These are phyloP conservation scores for Prunella vulgaris DNA, from an alignment of 257 asterid species.

Conservation along the genomic window DNA sequence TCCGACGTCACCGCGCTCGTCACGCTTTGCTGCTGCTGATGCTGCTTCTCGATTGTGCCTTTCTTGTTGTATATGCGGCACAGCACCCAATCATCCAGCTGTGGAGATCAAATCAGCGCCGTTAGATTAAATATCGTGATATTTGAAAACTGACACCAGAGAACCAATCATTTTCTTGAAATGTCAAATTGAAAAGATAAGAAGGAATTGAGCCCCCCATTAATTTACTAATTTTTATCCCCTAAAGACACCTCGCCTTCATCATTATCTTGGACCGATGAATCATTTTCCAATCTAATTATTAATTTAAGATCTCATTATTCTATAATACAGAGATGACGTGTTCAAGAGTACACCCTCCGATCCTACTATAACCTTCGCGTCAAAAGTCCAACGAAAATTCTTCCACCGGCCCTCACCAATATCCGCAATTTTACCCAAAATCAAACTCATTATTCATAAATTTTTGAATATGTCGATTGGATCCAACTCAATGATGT, in stretches of 20 bases:
- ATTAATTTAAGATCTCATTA: neutral
- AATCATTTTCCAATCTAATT: too few relatives aligned
- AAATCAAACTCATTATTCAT: too few relatives aligned
- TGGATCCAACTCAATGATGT: too few relatives aligned
- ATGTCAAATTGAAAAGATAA: constrained; percentile 18
- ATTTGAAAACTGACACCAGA: neutral
- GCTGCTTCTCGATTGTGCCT: constrained; percentile 53
- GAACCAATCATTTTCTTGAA: constrained; percentile 18
- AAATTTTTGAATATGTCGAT: too few relatives aligned
- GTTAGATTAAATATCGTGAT: constrained; percentile 7
- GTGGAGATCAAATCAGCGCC: constrained; percentile 23
- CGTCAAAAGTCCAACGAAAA: too few relatives aligned
- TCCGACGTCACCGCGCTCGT: constrained; percentile 30
- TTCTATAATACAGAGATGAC: too few relatives aligned
- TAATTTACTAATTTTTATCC: neutral
- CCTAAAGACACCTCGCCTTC: neutral
- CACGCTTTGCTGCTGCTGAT: constrained; percentile 18
- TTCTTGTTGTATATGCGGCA: constrained; percentile 92
- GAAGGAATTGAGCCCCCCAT: constrained; percentile 20
- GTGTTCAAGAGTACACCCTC: too few relatives aligned
- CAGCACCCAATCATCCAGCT: constrained; percentile 94
- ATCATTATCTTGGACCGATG: neutral
- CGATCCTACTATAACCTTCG: too few relatives aligned
- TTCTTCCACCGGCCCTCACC: too few relatives aligned
- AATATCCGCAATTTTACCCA: too few relatives aligned